A percentile compares a stretch with the other conserved stretches of the same genome.
These are phyloP conservation scores for Colletotrichum siamense DNA, from an alignment of 2,329 filamentous ascomycete species.

Conservation along the genomic window DNA sequence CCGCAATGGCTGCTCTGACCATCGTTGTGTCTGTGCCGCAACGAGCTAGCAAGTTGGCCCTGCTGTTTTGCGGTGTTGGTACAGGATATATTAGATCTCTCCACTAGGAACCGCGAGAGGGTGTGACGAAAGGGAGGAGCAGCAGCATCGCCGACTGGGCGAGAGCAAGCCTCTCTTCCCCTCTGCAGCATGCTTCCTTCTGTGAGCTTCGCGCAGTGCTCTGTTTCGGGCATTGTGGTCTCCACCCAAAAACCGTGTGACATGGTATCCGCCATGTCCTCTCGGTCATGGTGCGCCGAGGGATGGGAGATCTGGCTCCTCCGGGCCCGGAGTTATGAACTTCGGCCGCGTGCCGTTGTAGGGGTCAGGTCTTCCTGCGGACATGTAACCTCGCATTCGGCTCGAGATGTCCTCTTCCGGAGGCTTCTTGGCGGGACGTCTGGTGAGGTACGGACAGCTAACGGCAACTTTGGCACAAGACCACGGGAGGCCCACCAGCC, in stretches of 20 bases:
- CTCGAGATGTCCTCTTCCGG: background rate
- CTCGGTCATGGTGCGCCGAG: background rate
- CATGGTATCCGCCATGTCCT: background rate
- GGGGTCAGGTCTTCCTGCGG: background rate
- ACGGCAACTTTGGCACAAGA: background rate
- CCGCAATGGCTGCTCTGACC: slow-evolving; percentile 1
- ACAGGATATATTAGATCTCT: slow-evolving; percentile 7
- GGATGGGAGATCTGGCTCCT: background rate
- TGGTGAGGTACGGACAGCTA: background rate
- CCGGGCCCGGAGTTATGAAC: background rate
- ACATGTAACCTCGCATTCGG: background rate
- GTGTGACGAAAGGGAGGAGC: slow-evolving; percentile 13
- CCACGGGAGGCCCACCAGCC: background rate
- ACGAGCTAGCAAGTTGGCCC: background rate
- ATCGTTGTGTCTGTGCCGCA: slow-evolving; percentile 1
- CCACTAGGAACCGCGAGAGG: slow-evolving; percentile 2
- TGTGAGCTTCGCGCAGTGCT: background rate
- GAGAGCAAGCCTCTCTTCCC: background rate
- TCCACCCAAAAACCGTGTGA: slow-evolving; percentile 10
- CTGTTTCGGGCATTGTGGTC: background rate
- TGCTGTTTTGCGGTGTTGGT: slow-evolving; percentile 3
- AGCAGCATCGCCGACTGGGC: background rate
- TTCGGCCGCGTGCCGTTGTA: background rate
- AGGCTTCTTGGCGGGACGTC: background rate
- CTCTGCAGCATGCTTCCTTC: background rate